Conservation (phyloP, 176 grass and related monocot species). For the Coix lacrymajobi region DNA sequence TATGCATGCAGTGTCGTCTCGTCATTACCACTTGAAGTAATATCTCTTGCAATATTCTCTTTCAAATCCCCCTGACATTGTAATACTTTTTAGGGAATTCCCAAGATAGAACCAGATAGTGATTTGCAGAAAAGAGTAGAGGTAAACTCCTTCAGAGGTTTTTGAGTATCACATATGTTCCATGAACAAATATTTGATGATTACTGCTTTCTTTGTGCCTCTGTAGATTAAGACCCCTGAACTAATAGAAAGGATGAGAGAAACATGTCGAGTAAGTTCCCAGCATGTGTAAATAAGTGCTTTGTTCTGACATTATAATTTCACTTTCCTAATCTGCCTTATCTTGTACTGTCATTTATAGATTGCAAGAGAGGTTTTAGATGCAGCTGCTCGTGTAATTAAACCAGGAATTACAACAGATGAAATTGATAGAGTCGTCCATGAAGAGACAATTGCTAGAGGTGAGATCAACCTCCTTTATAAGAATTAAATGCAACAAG, state of each 20-base stretch:
- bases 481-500: constrained; percentile 12
- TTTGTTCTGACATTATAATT: background rate
- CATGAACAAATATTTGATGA: constrained; percentile 7
- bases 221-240: constrained; percentile 90
- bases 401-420: constrained; percentile 94
- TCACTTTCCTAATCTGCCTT: background rate
- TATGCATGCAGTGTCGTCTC: background rate
- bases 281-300: background rate
- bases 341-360: constrained; percentile 17
- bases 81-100: constrained; percentile 61
- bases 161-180: background rate
- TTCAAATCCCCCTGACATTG: constrained; percentile 12
- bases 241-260: constrained; percentile 93
- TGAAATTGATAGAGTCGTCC: constrained; percentile 98
- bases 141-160: constrained; percentile 44
- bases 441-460: constrained; percentile 84
- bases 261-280: constrained; percentile 87
- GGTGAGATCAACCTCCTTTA: constrained; percentile 40
- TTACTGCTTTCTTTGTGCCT: constrained; percentile 26
- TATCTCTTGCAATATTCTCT: background rate
- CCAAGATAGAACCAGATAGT: constrained; percentile 88
- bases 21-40: constrained; percentile 7
- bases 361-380: constrained; percentile 97
- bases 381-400: constrained; percentile 81
- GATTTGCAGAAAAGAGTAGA: constrained; percentile 95